Base-by-base conservation (phyloP, 257 asterid genomes). In the Fraxinus americana region DNA sequence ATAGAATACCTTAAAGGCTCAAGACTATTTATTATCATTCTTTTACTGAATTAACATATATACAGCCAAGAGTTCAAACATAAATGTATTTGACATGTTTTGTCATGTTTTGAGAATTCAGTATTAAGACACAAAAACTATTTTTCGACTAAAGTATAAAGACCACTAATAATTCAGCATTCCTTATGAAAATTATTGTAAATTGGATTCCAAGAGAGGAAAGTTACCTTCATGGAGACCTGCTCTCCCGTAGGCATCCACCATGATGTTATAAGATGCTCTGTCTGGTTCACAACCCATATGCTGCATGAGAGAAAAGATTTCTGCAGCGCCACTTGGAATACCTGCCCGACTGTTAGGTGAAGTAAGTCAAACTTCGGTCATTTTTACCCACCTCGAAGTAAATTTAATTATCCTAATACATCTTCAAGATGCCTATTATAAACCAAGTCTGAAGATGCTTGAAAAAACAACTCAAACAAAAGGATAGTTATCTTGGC, bases 191-290 rank as follows among this genome's bases (percentile, higher is more conserved):
- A 43, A 43, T 11, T 11, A 43, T 12, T 43, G 52, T 2, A 43
- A 43, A 12, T 43, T 43, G 52, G 52, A 43, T 67, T 45, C 38
- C 80, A 67, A 35, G 72, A 25, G 16, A 70, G 57, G 30, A 36
- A 32, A 34, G 61, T 30, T 83, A 91, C 98, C 97, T 83, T 89
- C 85, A 73, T 91, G 85, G 67, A 91, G 91, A 77, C 97, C 97
- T 13, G 96, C 94, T 86, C 90, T 89, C 30, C 97, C 98, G 72
- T 93, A 93, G 32, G 98, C 98, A 75, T 93, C 98, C 82, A 93
- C 83, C 96, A 91, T 84, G 63, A 93, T 93, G 77, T 93, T 93
- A 80, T 88, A 93, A 17, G 98, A 91, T 39, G 96, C 98, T 79
- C 89, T 88, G 73, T 93, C 97, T 35, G 96, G 98, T 80, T 93